Base-by-base conservation (phyloP, 352 stramenopile genomes). In the Globisporangium okanoganense region DNA sequence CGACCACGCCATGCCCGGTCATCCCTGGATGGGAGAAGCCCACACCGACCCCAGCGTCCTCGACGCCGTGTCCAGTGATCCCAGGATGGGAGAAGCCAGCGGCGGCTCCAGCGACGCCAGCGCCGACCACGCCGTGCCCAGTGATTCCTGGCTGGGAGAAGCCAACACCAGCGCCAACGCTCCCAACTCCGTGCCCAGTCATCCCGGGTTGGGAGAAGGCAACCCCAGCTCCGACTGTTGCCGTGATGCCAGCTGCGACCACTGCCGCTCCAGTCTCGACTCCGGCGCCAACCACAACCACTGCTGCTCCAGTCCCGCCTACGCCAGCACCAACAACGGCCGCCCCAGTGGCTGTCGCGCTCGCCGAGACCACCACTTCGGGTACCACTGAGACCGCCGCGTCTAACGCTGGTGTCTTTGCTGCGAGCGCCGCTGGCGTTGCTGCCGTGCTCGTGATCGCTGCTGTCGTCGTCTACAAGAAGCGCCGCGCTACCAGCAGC, bases 381-480 rank as follows among this genome's bases (percentile, higher is more conserved):
- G 12, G 18, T 2, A 43, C 16, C 22, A 55, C 61, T 18, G 52
- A 64, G 4, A 71, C 59, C 25, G 14, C 25, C 20, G 14, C 48
- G 20, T 56, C 49, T 5, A 16, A 69, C 62, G n/a, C 63, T 58
- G 49, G 65, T 13, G 24, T 75, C 58, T 31, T 72, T 45, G 12
- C 66, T 61, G 47, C 38, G 48, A 20, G 48, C 51, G 40, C 49
- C 18, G 67, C 35, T 2, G 70, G 57, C 36, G 58, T 72, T 18
- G 70, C 51, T 29, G 70, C 72, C 29, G 72, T 69, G 10, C 51
- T 80, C n/a, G 72, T 67, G 3, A 35, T 80, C 13, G 70, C 64
- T n/a, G 72, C 67, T 35, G 72, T 76, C 48, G 70, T 67, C n/a
- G 69, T 53, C 29, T 75, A 69, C 64, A 67, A 64, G 61, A 75